Evolutionary conservation across 1,139 yeast species (phyloP).

Genomic region (Zygotorulaspora mrakii): DNA sequence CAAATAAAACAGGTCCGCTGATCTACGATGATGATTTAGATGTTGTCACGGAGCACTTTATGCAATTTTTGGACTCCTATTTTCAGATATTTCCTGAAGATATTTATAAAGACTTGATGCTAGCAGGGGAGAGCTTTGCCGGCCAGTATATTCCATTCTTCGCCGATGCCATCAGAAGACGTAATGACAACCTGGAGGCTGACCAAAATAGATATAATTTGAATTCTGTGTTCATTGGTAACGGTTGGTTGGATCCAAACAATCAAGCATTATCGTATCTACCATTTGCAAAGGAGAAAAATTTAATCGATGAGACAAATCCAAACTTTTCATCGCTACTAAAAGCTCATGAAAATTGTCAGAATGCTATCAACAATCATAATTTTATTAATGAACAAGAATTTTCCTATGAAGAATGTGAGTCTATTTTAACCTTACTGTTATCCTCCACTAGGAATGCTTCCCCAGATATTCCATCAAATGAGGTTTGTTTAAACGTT

Average conservation of each 20-base stretch:
- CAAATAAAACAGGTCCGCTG: conserved; percentile 38
- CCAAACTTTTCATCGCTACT: conserved; percentile 44
- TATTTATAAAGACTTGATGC: conserved; percentile 54
- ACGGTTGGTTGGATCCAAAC: conserved; percentile 95
- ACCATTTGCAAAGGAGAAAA: conserved; percentile 64
- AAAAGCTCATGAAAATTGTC: conserved; percentile 58
- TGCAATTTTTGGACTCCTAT: conserved; percentile 63
- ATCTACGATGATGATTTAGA: conserved; percentile 55
- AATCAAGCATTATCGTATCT: conserved; percentile 77
- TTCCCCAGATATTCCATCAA: conserved; percentile 27
- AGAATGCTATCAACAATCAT: conserved; percentile 43
- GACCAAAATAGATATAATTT: conserved; percentile 42
- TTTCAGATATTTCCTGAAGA: conserved; percentile 74
- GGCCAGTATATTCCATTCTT: conserved; percentile 95
- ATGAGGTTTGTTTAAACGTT: conserved; percentile 66
- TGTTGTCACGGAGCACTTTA: conserved; percentile 57
- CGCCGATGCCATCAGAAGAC: conserved; percentile 56
- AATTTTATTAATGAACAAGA: conserved; percentile 30
- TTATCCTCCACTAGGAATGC: conserved; percentile 40
- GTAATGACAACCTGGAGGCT: conserved; percentile 40
- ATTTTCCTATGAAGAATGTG: conserved; percentile 48
- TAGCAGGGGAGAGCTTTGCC: conserved; percentile 96
- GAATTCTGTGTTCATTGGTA: conserved; percentile 76
- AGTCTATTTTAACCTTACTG: conserved; percentile 43
- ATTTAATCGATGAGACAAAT: conserved; percentile 46